phyloP scores from a whole-genome alignment of 1,284 basidiomycete genomes.

The Tremellales sp. region DNA sequence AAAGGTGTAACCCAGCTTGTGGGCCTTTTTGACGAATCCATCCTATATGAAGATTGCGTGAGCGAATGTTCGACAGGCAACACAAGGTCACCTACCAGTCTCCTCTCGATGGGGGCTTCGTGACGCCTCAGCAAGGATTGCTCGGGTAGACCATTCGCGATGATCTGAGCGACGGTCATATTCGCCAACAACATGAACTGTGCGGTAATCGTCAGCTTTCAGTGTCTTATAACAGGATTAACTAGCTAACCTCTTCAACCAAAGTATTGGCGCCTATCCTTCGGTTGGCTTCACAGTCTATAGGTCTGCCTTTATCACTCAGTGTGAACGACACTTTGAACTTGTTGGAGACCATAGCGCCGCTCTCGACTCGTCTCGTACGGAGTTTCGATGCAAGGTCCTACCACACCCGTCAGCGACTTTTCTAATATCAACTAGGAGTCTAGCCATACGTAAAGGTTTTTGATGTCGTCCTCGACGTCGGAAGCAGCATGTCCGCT shows the following conservation, averaged over 20 bases:
- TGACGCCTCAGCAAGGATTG: constrained; percentile 92
- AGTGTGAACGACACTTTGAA: constrained; percentile 72
- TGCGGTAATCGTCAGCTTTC: constrained; percentile 6
- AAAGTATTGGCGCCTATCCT: constrained; percentile 71
- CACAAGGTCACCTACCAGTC: constrained; percentile 58
- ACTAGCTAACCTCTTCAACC: constrained; percentile 72
- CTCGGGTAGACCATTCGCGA: constrained; percentile 90
- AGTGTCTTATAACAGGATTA: background rate
- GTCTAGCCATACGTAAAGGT: constrained; percentile 63
- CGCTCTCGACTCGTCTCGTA: constrained; percentile 69
- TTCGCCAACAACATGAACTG: constrained; percentile 94
- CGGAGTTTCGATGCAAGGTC: constrained; percentile 70
- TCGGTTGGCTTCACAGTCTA: constrained; percentile 68
- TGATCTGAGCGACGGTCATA: constrained; percentile 81
- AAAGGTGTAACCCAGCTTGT: constrained; percentile 75
- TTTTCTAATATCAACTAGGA: constrained; percentile 2
- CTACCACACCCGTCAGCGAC: constrained; percentile 20
- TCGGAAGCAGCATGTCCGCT: constrained; percentile 58
- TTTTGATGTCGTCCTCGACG: constrained; percentile 72
- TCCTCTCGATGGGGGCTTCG: constrained; percentile 85
- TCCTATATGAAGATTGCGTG: constrained; percentile 54
- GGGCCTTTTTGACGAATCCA: constrained; percentile 72
- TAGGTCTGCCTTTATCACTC: constrained; percentile 76
- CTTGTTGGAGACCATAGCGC: constrained; percentile 71
- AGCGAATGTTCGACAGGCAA: constrained; percentile 12